These are phyloP conservation scores for Pythium rhizo-oryzae DNA, from an alignment of 352 stramenopile genomes.

Conservation along the genomic window DNA sequence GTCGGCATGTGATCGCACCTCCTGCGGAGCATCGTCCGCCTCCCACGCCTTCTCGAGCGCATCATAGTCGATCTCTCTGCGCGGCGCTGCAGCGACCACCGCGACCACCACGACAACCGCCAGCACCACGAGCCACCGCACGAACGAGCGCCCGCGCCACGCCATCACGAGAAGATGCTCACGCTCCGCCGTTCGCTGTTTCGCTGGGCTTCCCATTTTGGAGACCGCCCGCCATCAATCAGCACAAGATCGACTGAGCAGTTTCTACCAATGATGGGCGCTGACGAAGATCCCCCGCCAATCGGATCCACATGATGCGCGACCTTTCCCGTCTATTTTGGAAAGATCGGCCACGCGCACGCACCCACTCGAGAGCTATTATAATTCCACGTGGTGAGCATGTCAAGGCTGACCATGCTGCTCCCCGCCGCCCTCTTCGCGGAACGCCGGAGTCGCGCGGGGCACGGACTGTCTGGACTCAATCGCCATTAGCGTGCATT, in stretches of 20 bases:
- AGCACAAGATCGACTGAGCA: not conserved
- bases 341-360: conserved; percentile 18
- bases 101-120: not conserved
- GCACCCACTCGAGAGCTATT: conserved; percentile 1
- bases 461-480: not conserved
- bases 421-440: not conserved
- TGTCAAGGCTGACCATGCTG: not conserved
- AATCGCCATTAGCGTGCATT: no score
- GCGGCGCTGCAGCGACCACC: conserved; percentile 4
- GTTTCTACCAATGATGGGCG: conserved; percentile 14
- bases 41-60: conserved; percentile 72
- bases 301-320: not conserved
- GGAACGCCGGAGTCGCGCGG: not conserved
- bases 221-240: not conserved
- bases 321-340: conserved; percentile 10
- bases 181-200: not conserved
- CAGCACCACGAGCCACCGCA: not conserved
- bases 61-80: conserved; percentile 58
- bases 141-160: not conserved
- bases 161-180: not conserved
- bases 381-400: not conserved
- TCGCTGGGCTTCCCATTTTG: not conserved
- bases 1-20: conserved; percentile 51
- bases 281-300: not conserved
- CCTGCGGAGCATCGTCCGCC: conserved; percentile 43